Evolutionary conservation across 2,329 filamentous ascomycete genomes (phyloP).

Genomic region (Diaporthe caulivora): DNA sequence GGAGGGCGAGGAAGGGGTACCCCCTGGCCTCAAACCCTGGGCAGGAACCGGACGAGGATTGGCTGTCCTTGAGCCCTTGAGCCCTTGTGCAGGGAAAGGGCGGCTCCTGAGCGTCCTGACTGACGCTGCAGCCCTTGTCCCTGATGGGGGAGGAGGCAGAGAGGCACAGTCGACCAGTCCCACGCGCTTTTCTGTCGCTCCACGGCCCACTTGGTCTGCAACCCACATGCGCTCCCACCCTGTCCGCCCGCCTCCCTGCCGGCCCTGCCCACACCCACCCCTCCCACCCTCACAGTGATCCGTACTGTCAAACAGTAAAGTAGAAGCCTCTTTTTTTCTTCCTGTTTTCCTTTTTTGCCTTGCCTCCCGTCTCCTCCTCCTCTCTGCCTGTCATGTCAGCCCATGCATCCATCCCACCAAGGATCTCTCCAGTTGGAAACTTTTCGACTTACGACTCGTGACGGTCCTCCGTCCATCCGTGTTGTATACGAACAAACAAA

Average conservation of each 20-base stretch:
- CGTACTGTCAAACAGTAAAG: not conserved
- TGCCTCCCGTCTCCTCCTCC: not conserved
- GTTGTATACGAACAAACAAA: slow-evolving; percentile 11
- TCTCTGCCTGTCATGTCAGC: slow-evolving; percentile 17
- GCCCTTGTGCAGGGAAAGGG: slow-evolving; percentile 8
- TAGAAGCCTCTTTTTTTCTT: not conserved
- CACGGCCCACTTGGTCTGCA: slow-evolving; percentile 30
- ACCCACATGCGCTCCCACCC: slow-evolving; percentile 32
- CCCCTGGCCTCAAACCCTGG: slow-evolving; percentile 8
- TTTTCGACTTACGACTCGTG: slow-evolving; percentile 18
- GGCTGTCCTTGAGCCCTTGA: too few relatives aligned
- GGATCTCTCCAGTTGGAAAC: slow-evolving; percentile 30
- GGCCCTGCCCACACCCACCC: slow-evolving; percentile 7
- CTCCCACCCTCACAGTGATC: too few relatives aligned
- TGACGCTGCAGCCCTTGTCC: slow-evolving; percentile 28
- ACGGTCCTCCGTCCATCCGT: not conserved
- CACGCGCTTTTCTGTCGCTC: slow-evolving; percentile 26
- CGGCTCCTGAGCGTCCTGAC: slow-evolving; percentile 31
- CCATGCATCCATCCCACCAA: slow-evolving; percentile 8
- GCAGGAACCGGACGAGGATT: not conserved
- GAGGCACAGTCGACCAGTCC: slow-evolving; percentile 29
- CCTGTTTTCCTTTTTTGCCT: not conserved
- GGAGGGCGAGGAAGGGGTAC: slow-evolving; percentile 21
- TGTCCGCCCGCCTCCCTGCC: slow-evolving; percentile 23
- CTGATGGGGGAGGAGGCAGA: slow-evolving; percentile 14